Conservation (phyloP, 2,329 filamentous ascomycete species). For the Lachnum nothofagi region DNA sequence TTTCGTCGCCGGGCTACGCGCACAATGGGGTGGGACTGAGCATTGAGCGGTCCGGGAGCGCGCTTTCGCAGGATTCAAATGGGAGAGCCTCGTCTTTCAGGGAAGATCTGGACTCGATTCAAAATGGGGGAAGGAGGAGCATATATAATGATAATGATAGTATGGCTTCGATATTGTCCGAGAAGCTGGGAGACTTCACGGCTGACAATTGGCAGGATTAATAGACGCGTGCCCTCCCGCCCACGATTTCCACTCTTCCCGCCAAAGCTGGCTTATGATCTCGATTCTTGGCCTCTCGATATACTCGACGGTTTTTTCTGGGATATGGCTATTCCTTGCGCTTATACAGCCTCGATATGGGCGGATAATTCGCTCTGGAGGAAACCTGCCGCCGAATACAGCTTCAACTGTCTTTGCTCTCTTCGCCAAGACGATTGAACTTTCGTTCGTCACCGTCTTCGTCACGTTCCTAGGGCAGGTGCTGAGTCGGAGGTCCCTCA, state of each 20-base stretch:
- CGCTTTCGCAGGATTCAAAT: neutral
- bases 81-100: neutral
- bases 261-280: conserved; percentile 5
- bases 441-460: conserved; percentile 71
- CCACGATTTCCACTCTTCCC: conserved; percentile 2
- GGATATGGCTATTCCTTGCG: conserved; percentile 59
- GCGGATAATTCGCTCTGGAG: conserved; percentile 45
- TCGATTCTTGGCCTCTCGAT: conserved; percentile 34
- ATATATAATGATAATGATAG: conserved; percentile 7
- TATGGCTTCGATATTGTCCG: neutral
- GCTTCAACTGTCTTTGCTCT: conserved; percentile 62
- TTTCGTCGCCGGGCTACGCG: conserved; percentile 6
- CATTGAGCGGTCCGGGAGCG: conserved; percentile 1
- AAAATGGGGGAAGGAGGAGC: neutral
- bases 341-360: conserved; percentile 59
- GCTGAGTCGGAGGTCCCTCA: conserved; percentile 50
- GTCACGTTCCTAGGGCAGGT: conserved; percentile 70
- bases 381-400: conserved; percentile 51
- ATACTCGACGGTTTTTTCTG: conserved; percentile 58
- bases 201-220: neutral
- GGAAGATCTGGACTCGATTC: conserved; percentile 1
- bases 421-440: conserved; percentile 69
- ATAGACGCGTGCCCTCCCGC: conserved; percentile 3
- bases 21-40: neutral
- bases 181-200: neutral